Evolutionary conservation across 177 flowering plant species (phyloP).

Genomic region (Vitis hybrid): DNA sequence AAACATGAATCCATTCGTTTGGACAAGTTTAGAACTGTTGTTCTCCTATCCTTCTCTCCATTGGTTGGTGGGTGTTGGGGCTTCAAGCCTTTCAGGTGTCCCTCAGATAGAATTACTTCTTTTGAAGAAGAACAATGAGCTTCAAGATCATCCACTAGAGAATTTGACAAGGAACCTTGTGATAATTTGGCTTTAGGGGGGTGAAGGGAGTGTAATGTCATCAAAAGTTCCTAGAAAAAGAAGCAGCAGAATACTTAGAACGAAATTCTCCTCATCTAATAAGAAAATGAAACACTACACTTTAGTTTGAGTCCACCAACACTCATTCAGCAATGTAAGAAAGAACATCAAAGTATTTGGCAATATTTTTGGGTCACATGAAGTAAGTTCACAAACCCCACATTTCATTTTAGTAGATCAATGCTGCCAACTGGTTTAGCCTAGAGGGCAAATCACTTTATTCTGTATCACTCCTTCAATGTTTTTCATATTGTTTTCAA

Average conservation of each 20-base stretch:
- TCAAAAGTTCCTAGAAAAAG: slow-evolving; percentile 39
- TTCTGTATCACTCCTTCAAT: too few relatives aligned
- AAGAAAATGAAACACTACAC: too few relatives aligned
- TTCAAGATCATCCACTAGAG: slow-evolving; percentile 15
- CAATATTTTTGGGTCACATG: too few relatives aligned
- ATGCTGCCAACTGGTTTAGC: too few relatives aligned
- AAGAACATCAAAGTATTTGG: too few relatives aligned
- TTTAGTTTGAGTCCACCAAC: too few relatives aligned
- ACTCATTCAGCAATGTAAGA: too few relatives aligned
- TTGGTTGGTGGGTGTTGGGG: background rate
- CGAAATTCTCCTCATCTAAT: too few relatives aligned
- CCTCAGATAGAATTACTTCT: slow-evolving; percentile 16
- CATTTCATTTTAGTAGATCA: too few relatives aligned
- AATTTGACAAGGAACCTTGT: slow-evolving; percentile 13
- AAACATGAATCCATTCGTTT: slow-evolving; percentile 27
- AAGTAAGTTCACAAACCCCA: too few relatives aligned
- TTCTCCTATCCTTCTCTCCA: slow-evolving; percentile 19
- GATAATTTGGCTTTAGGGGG: slow-evolving; percentile 28
- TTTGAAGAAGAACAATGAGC: slow-evolving; percentile 8
- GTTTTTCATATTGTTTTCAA: too few relatives aligned
- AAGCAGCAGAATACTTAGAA: background rate
- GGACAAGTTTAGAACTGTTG: slow-evolving; percentile 31
- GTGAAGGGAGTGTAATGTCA: slow-evolving; percentile 42
- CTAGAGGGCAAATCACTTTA: too few relatives aligned
- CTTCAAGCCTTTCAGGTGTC: slow-evolving; percentile 16